Evolutionary conservation across 2,329 filamentous ascomycete species (phyloP), one percentile per base, ranked within the genome.

Genomic region (Dactylonectria macrodidyma): DNA sequence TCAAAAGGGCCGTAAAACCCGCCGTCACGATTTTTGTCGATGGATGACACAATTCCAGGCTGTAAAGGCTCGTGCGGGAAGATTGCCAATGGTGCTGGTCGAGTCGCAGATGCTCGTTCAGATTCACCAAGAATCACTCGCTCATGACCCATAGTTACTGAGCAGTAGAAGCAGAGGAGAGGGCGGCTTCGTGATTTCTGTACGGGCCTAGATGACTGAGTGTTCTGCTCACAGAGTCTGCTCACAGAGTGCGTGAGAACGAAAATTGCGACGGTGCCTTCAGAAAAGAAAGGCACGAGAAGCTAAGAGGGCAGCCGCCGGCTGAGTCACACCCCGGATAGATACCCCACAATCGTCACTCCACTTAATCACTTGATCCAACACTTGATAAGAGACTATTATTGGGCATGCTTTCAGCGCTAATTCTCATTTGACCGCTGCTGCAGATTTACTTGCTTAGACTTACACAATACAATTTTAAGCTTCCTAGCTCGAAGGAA

Each of bases 1-100:
- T 48, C 50, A 26, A 62, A 62, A 30, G 38, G 24, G 12, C 59
- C 59, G 19, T 62, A 62, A 41, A 62, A 62, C 22, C 41, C 48
- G 19, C 50, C 30, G 24, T 1, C 16, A 7, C 14, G 16, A 38
- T 62, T 19, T 16, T 19, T 7, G 14, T 41, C 26, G 47, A 62
- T 38, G n/a, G 30, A 47, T 11, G 59, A 44, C 22, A 62, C 3
- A 46, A 30, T 19, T 16, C 22, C n/a, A 8, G 50, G 24, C 22
- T 48, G 48, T 11, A 62, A 46, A 10, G 48, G 30, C 46, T 52
- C 51, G 36, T 26, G 48, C 4, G 62, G 62, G 51, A 65, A 61
- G 19, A 56, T 41, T 52, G 41, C 46, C 46, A 60, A 48, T 7
- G 64, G 59, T 34, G 48, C 59, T 5, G 51, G 22, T 30, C 41